Base-by-base conservation (phyloP, 202 grass and related monocot species). In the Eragrostis tef region DNA sequence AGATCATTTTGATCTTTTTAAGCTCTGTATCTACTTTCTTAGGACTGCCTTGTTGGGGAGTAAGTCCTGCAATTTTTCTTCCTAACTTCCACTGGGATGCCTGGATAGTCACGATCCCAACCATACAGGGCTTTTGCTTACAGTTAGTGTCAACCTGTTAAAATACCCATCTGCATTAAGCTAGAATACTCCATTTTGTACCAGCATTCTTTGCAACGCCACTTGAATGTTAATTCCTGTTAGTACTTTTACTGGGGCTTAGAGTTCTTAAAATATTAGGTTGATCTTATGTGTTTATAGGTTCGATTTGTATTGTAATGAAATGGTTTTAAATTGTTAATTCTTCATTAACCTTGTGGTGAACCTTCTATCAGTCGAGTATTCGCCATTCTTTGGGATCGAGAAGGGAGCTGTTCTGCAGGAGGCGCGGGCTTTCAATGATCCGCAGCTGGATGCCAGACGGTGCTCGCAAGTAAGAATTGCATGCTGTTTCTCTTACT, bases 341-440 rank as follows among this genome's bases (percentile, higher is more conserved):
- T 62, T 74, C 34, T 67, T 61, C 45, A 19, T 51, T 77, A 59
- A 66, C 60, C 24, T 6, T 29, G 64, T 80, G 59, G 34, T 5
- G 57, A 66, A 67, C 12, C 26, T 82, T 78, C 69, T 87, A 53
- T 11, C 70, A 89, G 92, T 85, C 11, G 92, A 91, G 75, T 94
- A 87, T 77, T 94, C 89, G 0, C 92, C 87, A 39, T 94, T 91
- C 82, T 88, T 85, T 41, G 92, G 92, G 80, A 89, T 94, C 22
- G 92, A 94, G 75, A 94, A 94, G 79, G 92, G 92, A 17, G 74
- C 74, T 56, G 89, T 94, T 71, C 84, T 94, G 54, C 92, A 94
- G 83, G 92, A 94, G 70, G 92, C 84, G 0, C 75, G 92, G 15
- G 87, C 88, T 79, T 94, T 94, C 84, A 75, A 91, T 79, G 87